Conservation (phyloP, 768 basidiomycete species). For the Gelatoporia subvermispora region DNA sequence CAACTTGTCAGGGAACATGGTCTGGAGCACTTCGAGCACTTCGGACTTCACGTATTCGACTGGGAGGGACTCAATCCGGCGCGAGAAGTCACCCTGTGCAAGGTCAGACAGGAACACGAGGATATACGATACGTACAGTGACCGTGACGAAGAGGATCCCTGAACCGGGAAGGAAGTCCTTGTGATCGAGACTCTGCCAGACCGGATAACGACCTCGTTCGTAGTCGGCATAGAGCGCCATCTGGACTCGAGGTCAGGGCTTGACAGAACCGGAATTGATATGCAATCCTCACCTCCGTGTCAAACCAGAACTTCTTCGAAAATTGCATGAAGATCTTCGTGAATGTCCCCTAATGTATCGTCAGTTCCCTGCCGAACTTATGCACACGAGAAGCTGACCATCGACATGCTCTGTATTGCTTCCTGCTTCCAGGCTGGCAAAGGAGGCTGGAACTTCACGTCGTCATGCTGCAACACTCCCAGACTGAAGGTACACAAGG, state of each 20-base stretch:
- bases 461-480: slow-evolving; percentile 66
- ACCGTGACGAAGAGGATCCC: slow-evolving; percentile 53
- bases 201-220: slow-evolving; percentile 61
- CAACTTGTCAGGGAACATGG: slow-evolving; percentile 52
- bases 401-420: slow-evolving; percentile 60
- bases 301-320: slow-evolving; percentile 55
- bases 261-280: too few relatives aligned
- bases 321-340: slow-evolving; percentile 66
- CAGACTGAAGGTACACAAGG: slow-evolving; percentile 62
- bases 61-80: slow-evolving; percentile 51
- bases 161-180: slow-evolving; percentile 53
- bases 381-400: slow-evolving; percentile 27
- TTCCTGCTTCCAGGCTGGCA: slow-evolving; percentile 57
- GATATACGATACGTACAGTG: slow-evolving; percentile 23
- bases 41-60: slow-evolving; percentile 44
- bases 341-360: slow-evolving; percentile 42
- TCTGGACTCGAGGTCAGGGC: slow-evolving; percentile 23
- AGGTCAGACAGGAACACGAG: not conserved
- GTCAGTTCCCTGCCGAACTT: not conserved
- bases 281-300: slow-evolving; percentile 40
- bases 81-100: slow-evolving; percentile 54
- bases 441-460: slow-evolving; percentile 46
- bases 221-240: slow-evolving; percentile 54
- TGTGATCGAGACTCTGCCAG: slow-evolving; percentile 63
- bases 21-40: slow-evolving; percentile 48